Evolutionary conservation across 2,329 filamentous ascomycete genomes (phyloP), one percentile per base, ranked within the genome.

Genomic region (Ascocoryne sarcoides): DNA sequence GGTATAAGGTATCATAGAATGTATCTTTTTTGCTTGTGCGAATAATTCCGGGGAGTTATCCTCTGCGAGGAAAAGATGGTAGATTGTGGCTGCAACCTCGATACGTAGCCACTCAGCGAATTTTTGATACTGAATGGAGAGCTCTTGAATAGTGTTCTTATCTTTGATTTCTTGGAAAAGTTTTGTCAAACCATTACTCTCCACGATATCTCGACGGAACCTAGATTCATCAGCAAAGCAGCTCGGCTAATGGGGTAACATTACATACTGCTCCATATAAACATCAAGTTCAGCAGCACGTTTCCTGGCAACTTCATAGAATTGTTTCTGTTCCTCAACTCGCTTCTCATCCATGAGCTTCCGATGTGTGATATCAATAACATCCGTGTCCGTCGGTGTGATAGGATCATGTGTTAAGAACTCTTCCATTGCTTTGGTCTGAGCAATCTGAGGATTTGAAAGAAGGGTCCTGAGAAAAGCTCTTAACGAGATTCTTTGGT

Each of bases 81-180:
- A 98, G 44, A 96, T 79, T 16, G 92, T 95, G 30, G 92, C 92
- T 17, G 92, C 92, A 36, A 98, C 82, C 65, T 98, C 92, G 56
- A 98, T 98, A 29, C 92, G 82, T 37, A 96, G 69, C 92, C 92
- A 98, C 62, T 98, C 92, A 14, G 90, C 90, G 59, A 98, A 96
- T 61, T 96, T 98, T 57, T 92, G 85, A 62, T 96, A 96, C 60
- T 96, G 89, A 9, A 93, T 82, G 57, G 86, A 94, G 39, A 98
- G 73, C 52, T 95, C 87, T 48, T 78, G 75, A 39, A 98, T 90
- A 3, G 76, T 87, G 44, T 85, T 73, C 66, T 96, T 96, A 41
- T 88, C 81, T 55, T 84, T 84, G 62, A 98, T 94, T 60, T 96
- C 92, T 43, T 83, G 75, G 63, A 98, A 96, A 1, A 98, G 73